Percentiles rank a stretch among this genome's conserved stretches.
Evolutionary conservation across 345 rosid genomes (phyloP).

Genomic region (Syzygium aqueum): DNA sequence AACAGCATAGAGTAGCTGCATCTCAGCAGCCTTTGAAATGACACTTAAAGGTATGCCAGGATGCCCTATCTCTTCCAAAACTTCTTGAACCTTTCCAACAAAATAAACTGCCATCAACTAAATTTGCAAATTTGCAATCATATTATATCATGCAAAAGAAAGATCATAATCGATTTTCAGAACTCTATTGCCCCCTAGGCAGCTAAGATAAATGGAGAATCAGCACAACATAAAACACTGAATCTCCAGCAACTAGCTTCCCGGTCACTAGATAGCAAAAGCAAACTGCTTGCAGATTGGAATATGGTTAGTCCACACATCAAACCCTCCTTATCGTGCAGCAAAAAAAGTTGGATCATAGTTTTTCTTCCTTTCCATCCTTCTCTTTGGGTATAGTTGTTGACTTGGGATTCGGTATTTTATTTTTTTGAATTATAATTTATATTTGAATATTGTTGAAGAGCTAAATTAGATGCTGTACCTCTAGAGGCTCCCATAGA

Average conservation of each 20-base stretch:
- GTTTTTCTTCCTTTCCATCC: not conserved
- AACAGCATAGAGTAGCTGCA: constrained; percentile 72
- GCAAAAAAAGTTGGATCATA: not conserved
- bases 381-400: not conserved
- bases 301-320: not conserved
- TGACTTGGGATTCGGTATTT: not conserved
- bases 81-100: constrained; percentile 71
- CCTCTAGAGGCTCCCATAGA: constrained; percentile 92
- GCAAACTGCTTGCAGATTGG: not conserved
- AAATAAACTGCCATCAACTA: not conserved
- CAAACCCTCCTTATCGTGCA: not conserved
- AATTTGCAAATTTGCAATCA: not conserved
- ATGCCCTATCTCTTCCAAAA: constrained; percentile 82
- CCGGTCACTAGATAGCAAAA: not conserved
- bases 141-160: not conserved
- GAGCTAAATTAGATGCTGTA: constrained; percentile 8
- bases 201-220: not conserved
- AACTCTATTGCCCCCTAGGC: not conserved
- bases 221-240: not conserved
- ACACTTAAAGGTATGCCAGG: constrained; percentile 79
- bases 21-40: constrained; percentile 93
- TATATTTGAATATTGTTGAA: not conserved
- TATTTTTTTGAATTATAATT: not conserved
- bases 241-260: not conserved
- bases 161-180: not conserved